Base-by-base conservation (phyloP, 2,329 filamentous ascomycete species). In the Nakataea oryzae region DNA sequence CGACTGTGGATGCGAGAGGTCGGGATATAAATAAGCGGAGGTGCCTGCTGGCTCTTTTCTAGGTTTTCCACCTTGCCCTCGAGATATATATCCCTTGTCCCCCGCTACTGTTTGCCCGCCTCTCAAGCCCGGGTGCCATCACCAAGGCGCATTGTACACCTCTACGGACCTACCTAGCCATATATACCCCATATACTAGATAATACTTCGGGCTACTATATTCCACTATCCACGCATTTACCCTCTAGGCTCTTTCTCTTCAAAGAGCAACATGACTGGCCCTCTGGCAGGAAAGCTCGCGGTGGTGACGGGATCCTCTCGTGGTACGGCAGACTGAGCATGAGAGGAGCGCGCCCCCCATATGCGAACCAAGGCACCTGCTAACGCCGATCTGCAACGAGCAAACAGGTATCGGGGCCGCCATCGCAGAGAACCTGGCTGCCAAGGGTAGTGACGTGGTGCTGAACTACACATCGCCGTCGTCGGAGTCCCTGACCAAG, bases 391-490 rank as follows among this genome's bases (percentile, higher is more conserved):
- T 24, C 28, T n/a, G 12, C 27, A 13, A 29, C 26, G 24, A 14
- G 29, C 41, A 14, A 29, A 26, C 66, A 91, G 90, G 90, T 66
- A 93, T 95, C 69, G 90, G 90, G 57, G 73, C 73, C 59, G 77
- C 78, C 55, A 81, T 82, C 62, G 86, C 87, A 58, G 81, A 84
- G 62, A 91, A 90, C 68, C 82, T 92, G 32, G 89, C 88, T 63
- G 79, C 79, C 66, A 90, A 91, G 74, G 89, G 89, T 68, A 82
- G 80, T 74, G 83, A 84, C 59, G 74, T 92, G 6, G 77, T 91
- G 54, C 78, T 92, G 63, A 89, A 88, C 75, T 91, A 89, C 77
- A 89, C 87, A 7, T 77, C 75, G 2, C 24, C 70, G 21, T 73
- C 71, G 21, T 79, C 77, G 9, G 67, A 71, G 57, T 28, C 67